Evolutionary conservation across 345 rosid genomes (phyloP).

Genomic region (Citrus mangshanensis): DNA sequence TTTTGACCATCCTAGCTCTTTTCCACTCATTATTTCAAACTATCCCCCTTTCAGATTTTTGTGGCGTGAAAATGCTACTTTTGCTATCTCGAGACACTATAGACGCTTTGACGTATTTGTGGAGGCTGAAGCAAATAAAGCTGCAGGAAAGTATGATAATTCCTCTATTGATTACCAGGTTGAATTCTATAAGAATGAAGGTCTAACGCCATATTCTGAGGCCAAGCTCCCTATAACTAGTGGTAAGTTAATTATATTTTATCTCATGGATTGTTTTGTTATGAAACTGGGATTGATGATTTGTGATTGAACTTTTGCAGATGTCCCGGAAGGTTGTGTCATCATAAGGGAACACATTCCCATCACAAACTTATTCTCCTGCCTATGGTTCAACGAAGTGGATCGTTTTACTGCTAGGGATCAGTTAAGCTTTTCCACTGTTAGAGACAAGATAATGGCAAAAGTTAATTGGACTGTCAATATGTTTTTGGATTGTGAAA

Average conservation of each 20-base stretch:
- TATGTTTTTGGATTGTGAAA: conserved; percentile 91
- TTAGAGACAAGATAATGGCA: conserved; percentile 77
- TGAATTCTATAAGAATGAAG: conserved; percentile 75
- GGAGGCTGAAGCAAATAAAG: conserved; percentile 94
- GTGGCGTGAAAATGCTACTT: conserved; percentile 71
- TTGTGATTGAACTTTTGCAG: conserved; percentile 35
- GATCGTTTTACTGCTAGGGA: conserved; percentile 89
- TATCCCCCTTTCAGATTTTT: conserved; percentile 49
- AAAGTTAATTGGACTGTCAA: conserved; percentile 64
- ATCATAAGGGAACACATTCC: conserved; percentile 81
- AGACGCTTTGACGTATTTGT: conserved; percentile 77
- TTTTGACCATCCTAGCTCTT: background rate
- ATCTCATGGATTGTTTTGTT: background rate
- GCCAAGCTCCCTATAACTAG: conserved; percentile 89
- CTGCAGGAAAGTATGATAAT: conserved; percentile 79
- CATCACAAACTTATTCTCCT: conserved; percentile 69
- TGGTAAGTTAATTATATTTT: conserved; percentile 41
- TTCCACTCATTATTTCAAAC: background rate
- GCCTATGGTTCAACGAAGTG: conserved; percentile 97
- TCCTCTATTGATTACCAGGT: conserved; percentile 74
- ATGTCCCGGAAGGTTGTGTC: conserved; percentile 98
- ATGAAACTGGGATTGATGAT: conserved; percentile 6
- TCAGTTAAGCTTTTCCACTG: conserved; percentile 80
- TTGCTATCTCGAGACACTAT: conserved; percentile 85
- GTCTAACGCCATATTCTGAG: conserved; percentile 66